Evolutionary conservation across 139 green algal genomes (phyloP), one percentile per base, ranked within the genome.

Genomic region (Zygnema circumcarinatum): DNA sequence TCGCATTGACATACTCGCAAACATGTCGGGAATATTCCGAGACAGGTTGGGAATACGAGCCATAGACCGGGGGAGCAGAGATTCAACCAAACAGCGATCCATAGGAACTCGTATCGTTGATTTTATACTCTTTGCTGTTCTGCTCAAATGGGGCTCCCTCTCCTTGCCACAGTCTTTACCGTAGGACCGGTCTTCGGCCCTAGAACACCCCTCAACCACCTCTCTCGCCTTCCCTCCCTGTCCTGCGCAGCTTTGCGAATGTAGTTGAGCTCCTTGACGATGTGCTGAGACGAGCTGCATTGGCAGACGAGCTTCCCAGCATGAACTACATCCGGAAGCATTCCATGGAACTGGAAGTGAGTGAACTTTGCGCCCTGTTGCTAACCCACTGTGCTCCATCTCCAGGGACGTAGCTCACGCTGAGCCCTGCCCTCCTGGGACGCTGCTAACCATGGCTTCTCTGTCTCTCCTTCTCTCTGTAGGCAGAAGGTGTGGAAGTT

Each of bases 1-100:
- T 0, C 94, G 96, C 11, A 91, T 98, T 3, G 97, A 99, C 85
- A 94, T 97, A 73, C 92, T 99, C 76, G 97, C 95, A 90, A 98
- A 98, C 94, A 96, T 99, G 95, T 94, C 76, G 67, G 97, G 97
- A 82, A 98, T 99, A 92, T 99, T 99, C 94, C 85, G 96, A 7
- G 96, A 98, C 90, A 94, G 76, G 76, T 83, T n/a, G n/a, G n/a
- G n/a, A n/a, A n/a, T n/a, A n/a, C n/a, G n/a, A n/a, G n/a, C n/a
- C n/a, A n/a, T n/a, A n/a, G n/a, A n/a, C n/a, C n/a, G n/a, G n/a
- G n/a, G n/a, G n/a, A n/a, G n/a, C n/a, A n/a, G n/a, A n/a, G n/a
- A n/a, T n/a, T n/a, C n/a, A n/a, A n/a, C n/a, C n/a, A n/a, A n/a
- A n/a, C n/a, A n/a, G n/a, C n/a, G n/a, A n/a, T n/a, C n/a, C n/a